Evolutionary conservation across 2,329 filamentous ascomycete species (phyloP), one percentile per base, ranked within the genome.

Genomic region (Xylariaceae sp.): DNA sequence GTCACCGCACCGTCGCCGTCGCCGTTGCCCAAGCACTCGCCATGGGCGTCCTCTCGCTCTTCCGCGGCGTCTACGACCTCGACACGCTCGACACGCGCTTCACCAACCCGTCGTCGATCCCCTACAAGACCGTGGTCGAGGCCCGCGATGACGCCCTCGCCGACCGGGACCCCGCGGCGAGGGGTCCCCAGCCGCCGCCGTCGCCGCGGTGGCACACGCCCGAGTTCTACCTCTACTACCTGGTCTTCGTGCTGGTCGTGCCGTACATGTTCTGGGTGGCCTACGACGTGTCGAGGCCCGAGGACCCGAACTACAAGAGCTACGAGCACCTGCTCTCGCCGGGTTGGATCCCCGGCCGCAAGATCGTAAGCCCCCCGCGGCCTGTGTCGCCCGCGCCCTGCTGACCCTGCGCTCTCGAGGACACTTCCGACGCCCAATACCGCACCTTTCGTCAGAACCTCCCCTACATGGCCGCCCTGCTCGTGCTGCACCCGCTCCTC

Each of bases 191-290:
- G 35, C 68, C 73, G 40, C 75, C 78, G 22, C 73, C 89, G 40
- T 75, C 77, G 22, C 73, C 89, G 27, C 82, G 75, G 78, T 98
- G 90, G 90, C 76, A 71, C 16, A 93, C 88, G 0, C 71, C 73
- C 3, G 92, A 98, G 61, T 96, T 92, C 64, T 82, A 77, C 55
- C 48, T 88, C 34, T 96, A 98, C 64, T 83, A 80, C 47, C 30
- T 82, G 14, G 61, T 85, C 45, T 75, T 95, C 48, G 41, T 70
- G 19, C 54, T 75, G 5, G 69, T 68, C 35, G 69, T 96, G 17
- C 86, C 87, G 7, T 72, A 79, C 50, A 98, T 98, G 89, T 87
- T 94, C 61, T 94, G 87, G 67, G 70, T 81, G n/a, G 80, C 83
- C 8, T 84, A 88, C 46, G 76, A 85, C 61, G 87, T 94, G 29